These are phyloP conservation scores for Somion occarium DNA, from an alignment of 1,284 basidiomycete species.

Conservation along the genomic window DNA sequence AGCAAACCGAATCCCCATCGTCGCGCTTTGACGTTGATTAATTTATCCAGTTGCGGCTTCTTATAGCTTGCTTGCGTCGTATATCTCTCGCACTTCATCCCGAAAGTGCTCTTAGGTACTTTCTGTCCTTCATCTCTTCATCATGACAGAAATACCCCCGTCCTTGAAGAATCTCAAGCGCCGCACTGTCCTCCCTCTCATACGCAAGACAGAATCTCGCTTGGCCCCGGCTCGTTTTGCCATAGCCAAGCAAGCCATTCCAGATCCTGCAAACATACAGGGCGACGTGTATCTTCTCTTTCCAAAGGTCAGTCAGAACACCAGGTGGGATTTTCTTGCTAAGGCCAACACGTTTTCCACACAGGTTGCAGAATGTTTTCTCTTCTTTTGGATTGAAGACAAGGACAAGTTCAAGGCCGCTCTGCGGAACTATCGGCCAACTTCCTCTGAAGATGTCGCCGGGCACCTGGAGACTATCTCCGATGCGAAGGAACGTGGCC, in stretches of 20 bases:
- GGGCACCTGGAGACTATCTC: neutral
- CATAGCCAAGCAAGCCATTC: neutral
- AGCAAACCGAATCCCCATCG: too few relatives aligned
- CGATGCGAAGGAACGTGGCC: neutral
- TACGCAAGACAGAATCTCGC: neutral
- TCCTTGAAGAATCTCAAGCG: neutral
- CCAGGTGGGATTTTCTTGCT: too few relatives aligned
- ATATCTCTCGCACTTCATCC: too few relatives aligned
- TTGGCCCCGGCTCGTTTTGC: neutral
- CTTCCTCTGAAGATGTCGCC: constrained; percentile 2
- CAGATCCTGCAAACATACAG: neutral
- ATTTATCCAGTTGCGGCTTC: too few relatives aligned
- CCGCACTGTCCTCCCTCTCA: neutral
- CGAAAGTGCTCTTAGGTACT: neutral
- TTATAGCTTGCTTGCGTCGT: too few relatives aligned
- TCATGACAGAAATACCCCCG: neutral
- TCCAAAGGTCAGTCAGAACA: neutral
- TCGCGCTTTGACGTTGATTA: too few relatives aligned
- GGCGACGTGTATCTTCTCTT: neutral
- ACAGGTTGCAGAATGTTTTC: constrained; percentile 1
- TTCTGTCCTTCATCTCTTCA: neutral
- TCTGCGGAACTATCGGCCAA: neutral
- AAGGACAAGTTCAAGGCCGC: constrained; percentile 2
- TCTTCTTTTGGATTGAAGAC: constrained; percentile 8
- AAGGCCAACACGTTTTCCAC: too few relatives aligned